Percentiles rank a stretch among this genome's conserved stretches.
Conservation (phyloP, 2,329 filamentous ascomycete genomes). For the Fusarium graminum region DNA sequence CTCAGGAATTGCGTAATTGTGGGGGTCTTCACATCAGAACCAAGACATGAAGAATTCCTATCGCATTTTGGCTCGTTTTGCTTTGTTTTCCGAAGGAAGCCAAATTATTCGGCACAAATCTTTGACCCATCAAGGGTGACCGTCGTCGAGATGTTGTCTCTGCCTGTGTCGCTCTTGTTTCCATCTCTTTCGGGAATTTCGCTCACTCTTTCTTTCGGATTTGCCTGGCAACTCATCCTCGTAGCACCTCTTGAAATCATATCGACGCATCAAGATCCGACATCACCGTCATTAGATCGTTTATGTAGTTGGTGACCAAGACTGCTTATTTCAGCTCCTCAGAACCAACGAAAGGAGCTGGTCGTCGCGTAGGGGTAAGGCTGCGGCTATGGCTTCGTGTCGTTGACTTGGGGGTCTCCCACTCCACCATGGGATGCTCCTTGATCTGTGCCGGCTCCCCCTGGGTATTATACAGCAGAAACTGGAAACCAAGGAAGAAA, state of each 20-base stretch:
- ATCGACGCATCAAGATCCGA: conserved; percentile 18
- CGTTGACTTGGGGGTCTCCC: conserved; percentile 49
- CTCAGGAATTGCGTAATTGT: conserved; percentile 31
- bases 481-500: conserved; percentile 79
- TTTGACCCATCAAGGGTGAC: not conserved
- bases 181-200: conserved; percentile 27
- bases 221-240: conserved; percentile 7
- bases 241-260: conserved; percentile 15
- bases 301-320: conserved; percentile 12
- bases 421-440: conserved; percentile 56
- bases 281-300: conserved; percentile 38
- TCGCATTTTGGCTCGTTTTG: not conserved
- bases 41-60: conserved; percentile 11
- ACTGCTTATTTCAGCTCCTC: conserved; percentile 43
- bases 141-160: not conserved
- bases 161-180: not conserved
- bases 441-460: conserved; percentile 54
- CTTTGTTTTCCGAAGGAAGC: not conserved
- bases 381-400: conserved; percentile 52
- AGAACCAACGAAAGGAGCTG: conserved; percentile 55
- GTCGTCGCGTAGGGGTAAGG: conserved; percentile 57
- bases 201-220: not conserved
- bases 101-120: conserved; percentile 1
- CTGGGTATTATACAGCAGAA: conserved; percentile 74
- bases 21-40: conserved; percentile 12